Base-by-base conservation (phyloP, 257 asterid genomes). In the Penstemon eatonii region DNA sequence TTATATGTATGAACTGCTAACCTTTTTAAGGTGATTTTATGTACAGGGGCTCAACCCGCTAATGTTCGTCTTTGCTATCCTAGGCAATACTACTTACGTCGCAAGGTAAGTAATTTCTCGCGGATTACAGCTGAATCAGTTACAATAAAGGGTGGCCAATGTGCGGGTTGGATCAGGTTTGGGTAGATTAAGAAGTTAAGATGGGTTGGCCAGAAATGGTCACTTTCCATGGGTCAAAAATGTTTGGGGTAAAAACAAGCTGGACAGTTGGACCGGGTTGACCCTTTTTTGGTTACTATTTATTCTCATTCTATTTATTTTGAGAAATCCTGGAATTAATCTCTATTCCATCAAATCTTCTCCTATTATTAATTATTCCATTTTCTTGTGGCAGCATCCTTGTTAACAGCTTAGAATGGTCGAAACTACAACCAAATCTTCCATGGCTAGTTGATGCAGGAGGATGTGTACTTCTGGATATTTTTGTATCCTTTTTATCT, bases 381-480 rank as follows among this genome's bases (percentile, higher is more conserved):
- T 25, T 1, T 25, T 25, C 33, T 25, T 25, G 2, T 25, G 46
- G 49, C 87, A 86, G 96, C 81, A 89, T 89, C 65, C 91, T 89
- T 58, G 79, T 82, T 66, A 85, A 64, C 76, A 85, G 96, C 83
- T 68, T 73, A 69, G 71, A 74, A 13, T 89, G 95, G 96, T 74
- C 78, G 7, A 83, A 80, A 71, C 7, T 89, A 56, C 67, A 60
- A 46, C 88, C 90, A 38, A 89, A 89, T 71, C 82, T 89, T 18
- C 90, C 96, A 19, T 89, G 96, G 96, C 65, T 89, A 73, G 91
- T 86, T 69, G 96, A 89, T 63, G 76, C 94, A 13, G 79, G 77
- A 38, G 95, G 96, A 59, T 89, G 96, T 44, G 81, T 78, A 70
- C 77, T 86, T 69, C 90, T 89, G 54, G 94, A 89, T 72, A 63